Conservation (phyloP, 2,329 filamentous ascomycete genomes). For the Cercospora sp. region DNA sequence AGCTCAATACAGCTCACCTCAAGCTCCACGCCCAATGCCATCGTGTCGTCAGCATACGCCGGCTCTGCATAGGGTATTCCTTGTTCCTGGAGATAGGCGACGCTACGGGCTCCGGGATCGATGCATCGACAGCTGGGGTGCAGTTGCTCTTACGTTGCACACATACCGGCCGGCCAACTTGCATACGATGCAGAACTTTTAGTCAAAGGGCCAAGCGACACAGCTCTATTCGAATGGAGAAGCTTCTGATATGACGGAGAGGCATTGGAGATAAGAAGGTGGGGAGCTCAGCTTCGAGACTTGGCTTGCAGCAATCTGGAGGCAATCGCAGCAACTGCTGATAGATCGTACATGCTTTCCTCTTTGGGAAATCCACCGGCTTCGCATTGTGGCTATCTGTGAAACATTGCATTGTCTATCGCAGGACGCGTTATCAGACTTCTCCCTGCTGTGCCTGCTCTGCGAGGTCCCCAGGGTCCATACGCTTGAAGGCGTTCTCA, state of each 20-base stretch:
- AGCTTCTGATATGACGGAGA: constrained; percentile 10
- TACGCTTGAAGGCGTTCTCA: constrained; percentile 66
- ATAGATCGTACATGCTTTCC: constrained; percentile 17
- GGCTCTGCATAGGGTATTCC: constrained; percentile 20
- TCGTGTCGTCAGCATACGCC: constrained; percentile 15
- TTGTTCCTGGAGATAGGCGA: constrained; percentile 29
- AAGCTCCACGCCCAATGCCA: constrained; percentile 18
- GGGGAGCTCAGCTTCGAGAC: constrained; percentile 15
- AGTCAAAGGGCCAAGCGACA: constrained; percentile 25
- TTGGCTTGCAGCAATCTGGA: background rate
- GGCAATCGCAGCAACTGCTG: constrained; percentile 4
- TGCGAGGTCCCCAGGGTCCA: constrained; percentile 57
- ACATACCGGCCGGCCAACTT: constrained; percentile 15
- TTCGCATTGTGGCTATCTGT: constrained; percentile 13
- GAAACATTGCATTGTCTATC: constrained; percentile 3
- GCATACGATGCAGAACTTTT: constrained; percentile 12
- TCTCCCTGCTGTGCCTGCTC: constrained; percentile 35
- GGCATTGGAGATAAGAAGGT: constrained; percentile 25
- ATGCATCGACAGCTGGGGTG: background rate
- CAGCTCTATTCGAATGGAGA: constrained; percentile 1
- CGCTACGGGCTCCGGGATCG: constrained; percentile 4
- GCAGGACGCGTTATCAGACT: constrained; percentile 8
- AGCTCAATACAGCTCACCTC: constrained; percentile 19
- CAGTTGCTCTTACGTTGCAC: constrained; percentile 22
- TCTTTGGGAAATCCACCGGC: background rate